phyloP scores from a whole-genome alignment of 805 yeast species.

The Diddensiella caesifluorescens region DNA sequence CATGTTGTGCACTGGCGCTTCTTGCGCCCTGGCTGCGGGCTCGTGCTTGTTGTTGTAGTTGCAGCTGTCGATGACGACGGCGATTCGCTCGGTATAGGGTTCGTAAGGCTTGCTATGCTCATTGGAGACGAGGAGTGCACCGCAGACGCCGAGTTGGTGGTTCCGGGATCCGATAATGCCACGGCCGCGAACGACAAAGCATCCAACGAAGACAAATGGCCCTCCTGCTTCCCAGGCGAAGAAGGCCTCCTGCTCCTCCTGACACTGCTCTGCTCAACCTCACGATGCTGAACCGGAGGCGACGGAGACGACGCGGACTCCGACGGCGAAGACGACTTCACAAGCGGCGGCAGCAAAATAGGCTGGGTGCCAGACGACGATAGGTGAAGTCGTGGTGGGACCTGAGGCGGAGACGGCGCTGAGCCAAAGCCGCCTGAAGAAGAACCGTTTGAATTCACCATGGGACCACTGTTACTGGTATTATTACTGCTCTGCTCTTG shows the following conservation, averaged over 20 bases:
- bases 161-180: neutral
- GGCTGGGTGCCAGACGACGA: no score
- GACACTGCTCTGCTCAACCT: no score
- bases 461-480: no score
- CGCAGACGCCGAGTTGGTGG: slow-evolving; percentile 1
- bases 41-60: neutral
- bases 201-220: slow-evolving; percentile 4
- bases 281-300: no score
- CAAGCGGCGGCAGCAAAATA: neutral
- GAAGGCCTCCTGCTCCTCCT: no score
- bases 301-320: no score
- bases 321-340: neutral
- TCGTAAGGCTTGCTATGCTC: slow-evolving; percentile 26
- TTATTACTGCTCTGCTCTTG: no score
- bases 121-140: slow-evolving; percentile 16
- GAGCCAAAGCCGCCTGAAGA: no score
- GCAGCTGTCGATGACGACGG: slow-evolving; percentile 20
- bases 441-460: no score
- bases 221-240: no score
- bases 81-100: slow-evolving; percentile 18
- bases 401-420: no score
- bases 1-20: slow-evolving; percentile 73
- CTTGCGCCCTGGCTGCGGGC: slow-evolving; percentile 35
- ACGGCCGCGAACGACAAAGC: slow-evolving; percentile 7
- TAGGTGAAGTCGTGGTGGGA: no score